Percentiles rank a stretch among this genome's conserved stretches.
These are phyloP conservation scores for Neurospora sp. DNA, from an alignment of 495 filamentous ascomycete species.

Conservation along the genomic window DNA sequence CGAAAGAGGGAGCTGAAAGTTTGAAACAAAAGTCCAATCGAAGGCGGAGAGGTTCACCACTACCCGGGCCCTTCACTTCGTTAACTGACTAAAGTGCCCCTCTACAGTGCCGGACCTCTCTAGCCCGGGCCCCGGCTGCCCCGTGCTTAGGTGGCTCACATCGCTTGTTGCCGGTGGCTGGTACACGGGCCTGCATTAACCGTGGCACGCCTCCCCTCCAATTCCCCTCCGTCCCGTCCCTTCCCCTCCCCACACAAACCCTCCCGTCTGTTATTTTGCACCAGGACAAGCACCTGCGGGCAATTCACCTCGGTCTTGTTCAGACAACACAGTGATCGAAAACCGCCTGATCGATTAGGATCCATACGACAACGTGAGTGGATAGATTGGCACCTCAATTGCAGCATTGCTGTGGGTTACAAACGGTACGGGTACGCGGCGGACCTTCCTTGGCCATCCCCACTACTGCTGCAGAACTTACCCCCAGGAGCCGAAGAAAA, in stretches of 20 bases:
- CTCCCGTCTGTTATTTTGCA: background rate
- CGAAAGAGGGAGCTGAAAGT: background rate
- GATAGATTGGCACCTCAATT: background rate
- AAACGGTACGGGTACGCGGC: background rate
- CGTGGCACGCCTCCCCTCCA: background rate
- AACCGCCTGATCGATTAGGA: background rate
- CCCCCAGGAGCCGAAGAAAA: conserved; percentile 20
- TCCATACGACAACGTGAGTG: background rate
- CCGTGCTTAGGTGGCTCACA: background rate
- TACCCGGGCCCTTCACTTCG: background rate
- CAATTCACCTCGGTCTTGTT: background rate
- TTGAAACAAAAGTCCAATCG: background rate
- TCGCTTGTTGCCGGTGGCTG: background rate
- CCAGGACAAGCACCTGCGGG: background rate
- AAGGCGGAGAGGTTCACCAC: background rate
- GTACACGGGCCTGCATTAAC: background rate
- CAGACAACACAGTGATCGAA: background rate
- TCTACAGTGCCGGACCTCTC: background rate
- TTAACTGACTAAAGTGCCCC: background rate
- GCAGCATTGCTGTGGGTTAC: background rate
- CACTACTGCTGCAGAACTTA: conserved; percentile 18
- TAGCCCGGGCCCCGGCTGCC: background rate
- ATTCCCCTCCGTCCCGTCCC: background rate
- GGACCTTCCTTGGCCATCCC: conserved; percentile 14
- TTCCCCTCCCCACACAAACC: background rate